Evolutionary conservation across 345 rosid species (phyloP).

Genomic region (Durio zibethinus): DNA sequence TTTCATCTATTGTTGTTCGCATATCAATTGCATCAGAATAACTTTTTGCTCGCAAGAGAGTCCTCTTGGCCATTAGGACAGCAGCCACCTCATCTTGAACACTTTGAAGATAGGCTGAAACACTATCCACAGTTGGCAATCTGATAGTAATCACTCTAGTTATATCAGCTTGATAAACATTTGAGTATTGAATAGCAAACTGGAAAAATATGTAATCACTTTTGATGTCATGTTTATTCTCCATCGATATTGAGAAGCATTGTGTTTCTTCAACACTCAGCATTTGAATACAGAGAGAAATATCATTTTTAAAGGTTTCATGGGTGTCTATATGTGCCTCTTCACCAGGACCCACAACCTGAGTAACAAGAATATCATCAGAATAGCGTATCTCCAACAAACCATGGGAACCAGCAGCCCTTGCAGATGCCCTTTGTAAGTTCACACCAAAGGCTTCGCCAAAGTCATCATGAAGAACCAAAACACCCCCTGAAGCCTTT

Average conservation of each 20-base stretch:
- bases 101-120: slow-evolving; percentile 84
- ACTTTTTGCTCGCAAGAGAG: slow-evolving; percentile 67
- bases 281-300: slow-evolving; percentile 73
- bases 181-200: slow-evolving; percentile 72
- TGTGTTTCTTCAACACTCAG: slow-evolving; percentile 92
- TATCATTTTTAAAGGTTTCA: slow-evolving; percentile 65
- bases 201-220: slow-evolving; percentile 70
- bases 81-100: slow-evolving; percentile 86
- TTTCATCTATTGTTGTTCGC: slow-evolving; percentile 78
- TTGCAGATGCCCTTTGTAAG: slow-evolving; percentile 85
- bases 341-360: slow-evolving; percentile 97
- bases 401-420: slow-evolving; percentile 50
- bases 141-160: slow-evolving; percentile 78
- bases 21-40: slow-evolving; percentile 65
- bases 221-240: slow-evolving; percentile 73
- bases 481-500: slow-evolving; percentile 90
- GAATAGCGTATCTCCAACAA: slow-evolving; percentile 91
- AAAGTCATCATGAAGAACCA: slow-evolving; percentile 97
- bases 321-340: slow-evolving; percentile 75
- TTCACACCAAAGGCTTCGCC: slow-evolving; percentile 98
- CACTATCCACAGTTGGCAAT: slow-evolving; percentile 80
- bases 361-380: slow-evolving; percentile 82
- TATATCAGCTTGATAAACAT: slow-evolving; percentile 84
- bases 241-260: slow-evolving; percentile 86
- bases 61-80: slow-evolving; percentile 85